Base-by-base conservation (phyloP, 768 basidiomycete species). In the Thelephora ganbajun region DNA sequence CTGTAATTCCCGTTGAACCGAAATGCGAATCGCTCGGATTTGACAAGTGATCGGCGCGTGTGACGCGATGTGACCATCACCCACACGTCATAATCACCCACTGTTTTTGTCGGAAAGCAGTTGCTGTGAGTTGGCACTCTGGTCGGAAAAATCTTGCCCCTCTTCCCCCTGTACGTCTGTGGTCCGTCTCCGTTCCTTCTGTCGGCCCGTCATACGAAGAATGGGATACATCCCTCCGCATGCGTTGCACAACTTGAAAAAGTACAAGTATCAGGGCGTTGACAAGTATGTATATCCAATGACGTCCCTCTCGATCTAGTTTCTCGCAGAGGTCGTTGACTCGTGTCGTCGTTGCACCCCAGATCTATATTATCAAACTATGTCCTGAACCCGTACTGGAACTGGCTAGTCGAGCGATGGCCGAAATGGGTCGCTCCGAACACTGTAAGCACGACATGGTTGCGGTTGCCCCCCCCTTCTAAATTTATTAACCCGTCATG, bases 341-440 rank as follows among this genome's bases (percentile, higher is more conserved):
- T 13, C 46, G 30, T 23, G 18, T 30, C 22, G 11, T 13, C 39
- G 22, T 41, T 6, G 22, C 5, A 44, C 33, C 39, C 34, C 51
- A 91, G 88, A 61, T 93, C 89, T 7, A 54, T 87, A 30, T 56
- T 85, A 2, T 88, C 88, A 35, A 71, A 75, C 57, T 81, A 83
- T 61, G 66, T 92, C 19, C 68, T 97, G 46, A 76, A 79, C 39
- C 86, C 85, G 2, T 94, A 83, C 65, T 96, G 92, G 91, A 87
- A 71, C 33, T 86, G 85, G 85, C 77, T 94, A 51, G 85, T 94
- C 47, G 90, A 77, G 4, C 70, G 92, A 20, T 93, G 87, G 79
- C 92, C 92, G 2, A 69, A 73, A 41, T 79, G 70, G 41, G 69
- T 97, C 5, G 92, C 92, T 0, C 92, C 92, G 1, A 97, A 97